phyloP scores from a whole-genome alignment of 2,329 filamentous ascomycete species.

The Fusarium algeriense region DNA sequence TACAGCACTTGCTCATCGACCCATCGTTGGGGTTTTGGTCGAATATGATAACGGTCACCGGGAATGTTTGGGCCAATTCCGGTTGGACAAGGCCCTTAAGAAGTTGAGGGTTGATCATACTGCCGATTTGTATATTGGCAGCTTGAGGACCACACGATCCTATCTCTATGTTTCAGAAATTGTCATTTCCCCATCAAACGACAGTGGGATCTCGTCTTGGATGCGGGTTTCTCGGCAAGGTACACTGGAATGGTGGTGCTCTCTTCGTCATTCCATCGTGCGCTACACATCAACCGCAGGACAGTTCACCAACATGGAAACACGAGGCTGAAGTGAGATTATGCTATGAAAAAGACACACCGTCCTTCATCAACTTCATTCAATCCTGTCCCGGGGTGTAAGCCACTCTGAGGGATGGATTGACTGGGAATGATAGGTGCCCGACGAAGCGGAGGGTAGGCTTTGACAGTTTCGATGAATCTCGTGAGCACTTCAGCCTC shows the following conservation, averaged over 20 bases:
- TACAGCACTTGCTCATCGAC: slow-evolving; percentile 1
- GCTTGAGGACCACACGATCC: slow-evolving; percentile 13
- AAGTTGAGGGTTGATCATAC: background rate
- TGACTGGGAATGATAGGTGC: no score
- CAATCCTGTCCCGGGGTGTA: no score
- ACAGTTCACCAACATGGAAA: slow-evolving; percentile 11
- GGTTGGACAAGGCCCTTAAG: slow-evolving; percentile 14
- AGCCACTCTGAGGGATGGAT: no score
- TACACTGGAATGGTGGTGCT: slow-evolving; percentile 26
- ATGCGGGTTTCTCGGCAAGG: slow-evolving; percentile 10
- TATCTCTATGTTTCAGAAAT: slow-evolving; percentile 24
- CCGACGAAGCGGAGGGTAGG: no score
- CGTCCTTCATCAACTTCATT: no score
- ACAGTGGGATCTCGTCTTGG: background rate
- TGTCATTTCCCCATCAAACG: background rate
- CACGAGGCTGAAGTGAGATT: background rate
- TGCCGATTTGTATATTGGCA: slow-evolving; percentile 16
- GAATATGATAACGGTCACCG: slow-evolving; percentile 19
- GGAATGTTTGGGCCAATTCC: slow-evolving; percentile 24
- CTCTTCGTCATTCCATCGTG: slow-evolving; percentile 23
- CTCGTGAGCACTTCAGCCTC: no score
- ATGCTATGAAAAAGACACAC: background rate
- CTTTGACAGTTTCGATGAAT: no score
- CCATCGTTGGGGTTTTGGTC: slow-evolving; percentile 11
- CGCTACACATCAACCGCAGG: slow-evolving; percentile 17